Conservation (phyloP, 176 grass and related monocot genomes). For the Stipa capillata region DNA sequence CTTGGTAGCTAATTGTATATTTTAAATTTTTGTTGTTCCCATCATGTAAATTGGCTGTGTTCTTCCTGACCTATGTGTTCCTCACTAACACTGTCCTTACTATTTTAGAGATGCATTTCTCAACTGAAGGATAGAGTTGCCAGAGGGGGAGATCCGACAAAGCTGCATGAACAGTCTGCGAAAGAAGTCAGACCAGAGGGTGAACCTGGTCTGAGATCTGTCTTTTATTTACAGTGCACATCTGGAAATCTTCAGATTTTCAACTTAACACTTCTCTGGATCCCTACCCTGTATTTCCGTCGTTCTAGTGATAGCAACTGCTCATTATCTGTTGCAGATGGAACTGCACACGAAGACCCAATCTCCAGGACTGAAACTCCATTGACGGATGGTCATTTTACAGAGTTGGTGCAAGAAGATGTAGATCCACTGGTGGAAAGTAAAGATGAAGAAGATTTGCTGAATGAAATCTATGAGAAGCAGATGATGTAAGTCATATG, state of each 20-base stretch:
- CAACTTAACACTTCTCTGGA: not conserved
- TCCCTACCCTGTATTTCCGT: not conserved
- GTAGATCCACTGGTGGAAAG: slow-evolving; percentile 14
- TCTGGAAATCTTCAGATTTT: not conserved
- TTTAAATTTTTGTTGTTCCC: not conserved
- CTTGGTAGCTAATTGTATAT: too few species aligned
- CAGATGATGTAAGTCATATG: slow-evolving; percentile 35
- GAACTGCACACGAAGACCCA: slow-evolving; percentile 6
- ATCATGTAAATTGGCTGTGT: not conserved
- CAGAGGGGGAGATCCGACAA: slow-evolving; percentile 62
- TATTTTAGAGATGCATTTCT: slow-evolving; percentile 50
- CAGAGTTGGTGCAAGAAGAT: not conserved
- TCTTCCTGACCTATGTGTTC: slow-evolving; percentile 6
- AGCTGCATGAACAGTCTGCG: slow-evolving; percentile 43
- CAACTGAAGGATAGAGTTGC: slow-evolving; percentile 68
- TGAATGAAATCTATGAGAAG: slow-evolving; percentile 55
- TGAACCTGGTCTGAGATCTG: slow-evolving; percentile 21
- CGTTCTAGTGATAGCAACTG: not conserved
- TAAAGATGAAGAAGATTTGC: slow-evolving; percentile 51
- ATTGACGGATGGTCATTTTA: slow-evolving; percentile 8
- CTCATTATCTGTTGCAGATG: slow-evolving; percentile 28
- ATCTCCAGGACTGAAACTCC: not conserved
- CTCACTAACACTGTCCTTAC: slow-evolving; percentile 3
- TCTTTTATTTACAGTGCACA: not conserved
- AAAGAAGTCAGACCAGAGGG: slow-evolving; percentile 33